Evolutionary conservation across 768 basidiomycete species (phyloP), one percentile per base, ranked within the genome.

Genomic region (Crucibulum laeve): DNA sequence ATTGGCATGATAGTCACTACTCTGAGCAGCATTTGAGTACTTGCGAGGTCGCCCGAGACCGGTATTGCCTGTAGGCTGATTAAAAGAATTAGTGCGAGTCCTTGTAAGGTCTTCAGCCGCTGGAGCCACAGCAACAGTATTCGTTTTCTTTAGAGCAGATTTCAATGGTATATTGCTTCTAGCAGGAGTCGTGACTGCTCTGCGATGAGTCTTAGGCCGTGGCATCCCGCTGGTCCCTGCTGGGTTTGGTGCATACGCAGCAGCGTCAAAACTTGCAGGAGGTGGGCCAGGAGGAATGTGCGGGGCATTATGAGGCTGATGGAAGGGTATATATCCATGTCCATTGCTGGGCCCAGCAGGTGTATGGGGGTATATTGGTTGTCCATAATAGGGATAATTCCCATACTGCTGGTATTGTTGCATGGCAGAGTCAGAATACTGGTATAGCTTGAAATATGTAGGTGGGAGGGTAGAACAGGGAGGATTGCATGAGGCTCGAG

Each of bases 71-170:
- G 43, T 32, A 28, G 25, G 47, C 14, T 46, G 50, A 40, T 53
- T 40, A 35, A 61, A 58, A 2, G 77, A 74, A 46, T 54, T 66
- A n/a, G 70, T 71, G 47, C 74, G 67, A 10, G 61, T 64, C 44
- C 74, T 63, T 38, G 63, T 53, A 8, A 68, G 54, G 34, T 62
- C 59, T 17, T 45, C 30, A 39, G 61, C 63, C 18, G 41, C 42
- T 25, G 47, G 18, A 39, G 49, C 21, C 48, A 28, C 15, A 38
- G 38, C 37, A 32, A 17, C 17, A 18, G 35, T 6, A 17, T 8
- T 8, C 8, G 7, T 30, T 19, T 74, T 79, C 58, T 79, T 84
- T 57, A 84, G 59, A 0, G 79, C 80, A 25, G 84, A 75, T 61
- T 72, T 84, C 30, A 80, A 55, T 33, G 24, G 42, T 4, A 30